Percentiles rank a stretch among this genome's conserved stretches.
Conservation (phyloP, 805 yeast genomes). For the Pichia ethanolica region DNA sequence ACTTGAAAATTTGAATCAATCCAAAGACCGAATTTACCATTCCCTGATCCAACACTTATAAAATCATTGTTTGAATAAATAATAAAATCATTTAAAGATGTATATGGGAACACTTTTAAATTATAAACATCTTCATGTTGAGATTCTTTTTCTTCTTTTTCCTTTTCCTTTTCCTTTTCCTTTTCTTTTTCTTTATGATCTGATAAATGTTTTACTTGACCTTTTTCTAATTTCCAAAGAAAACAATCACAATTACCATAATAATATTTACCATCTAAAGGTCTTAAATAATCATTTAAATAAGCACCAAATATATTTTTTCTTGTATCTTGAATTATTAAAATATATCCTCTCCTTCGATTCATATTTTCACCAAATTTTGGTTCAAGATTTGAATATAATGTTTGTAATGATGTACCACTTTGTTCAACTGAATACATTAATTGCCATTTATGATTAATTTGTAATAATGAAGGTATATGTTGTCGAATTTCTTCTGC, state of each 20-base stretch:
- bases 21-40: slow-evolving; percentile 90
- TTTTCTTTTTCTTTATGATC: background rate
- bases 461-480: slow-evolving; percentile 72
- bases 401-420: slow-evolving; percentile 78
- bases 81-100: slow-evolving; percentile 81
- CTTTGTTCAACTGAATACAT: slow-evolving; percentile 85
- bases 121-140: background rate
- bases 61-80: slow-evolving; percentile 73
- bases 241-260: slow-evolving; percentile 96
- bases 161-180: background rate
- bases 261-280: slow-evolving; percentile 65
- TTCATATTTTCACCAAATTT: slow-evolving; percentile 28
- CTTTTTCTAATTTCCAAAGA: slow-evolving; percentile 67
- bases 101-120: slow-evolving; percentile 77
- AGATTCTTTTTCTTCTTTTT: background rate
- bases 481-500: slow-evolving; percentile 69
- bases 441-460: slow-evolving; percentile 70
- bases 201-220: slow-evolving; percentile 25
- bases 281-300: slow-evolving; percentile 62
- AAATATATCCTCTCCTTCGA: slow-evolving; percentile 54
- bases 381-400: slow-evolving; percentile 54
- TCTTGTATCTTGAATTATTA: slow-evolving; percentile 60
- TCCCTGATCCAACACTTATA: slow-evolving; percentile 84
- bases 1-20: slow-evolving; percentile 62
- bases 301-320: slow-evolving; percentile 72